Percentiles rank a stretch among this genome's conserved stretches.
Evolutionary conservation across 139 green algal genomes (phyloP).

Genomic region (Asterochloris sp.): DNA sequence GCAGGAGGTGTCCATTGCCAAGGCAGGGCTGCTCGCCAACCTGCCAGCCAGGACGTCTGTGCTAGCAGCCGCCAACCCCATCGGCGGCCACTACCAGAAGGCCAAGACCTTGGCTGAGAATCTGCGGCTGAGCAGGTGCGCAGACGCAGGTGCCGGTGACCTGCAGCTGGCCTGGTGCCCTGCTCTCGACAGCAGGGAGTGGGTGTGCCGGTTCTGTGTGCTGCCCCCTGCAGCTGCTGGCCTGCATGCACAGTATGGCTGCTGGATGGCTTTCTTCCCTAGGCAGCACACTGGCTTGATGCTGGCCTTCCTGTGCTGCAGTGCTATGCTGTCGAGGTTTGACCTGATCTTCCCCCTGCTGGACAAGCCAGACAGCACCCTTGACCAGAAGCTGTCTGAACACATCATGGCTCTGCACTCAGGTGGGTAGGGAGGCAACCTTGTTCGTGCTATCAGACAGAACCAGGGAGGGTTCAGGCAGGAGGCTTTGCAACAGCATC

Average conservation of each 20-base stretch:
- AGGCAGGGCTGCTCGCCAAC: conserved; percentile 84
- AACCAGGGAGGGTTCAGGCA: too few relatives aligned
- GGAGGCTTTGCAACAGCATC: too few relatives aligned
- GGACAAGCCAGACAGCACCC: conserved; percentile 74
- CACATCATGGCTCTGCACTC: conserved; percentile 88
- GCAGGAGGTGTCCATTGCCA: conserved; percentile 80
- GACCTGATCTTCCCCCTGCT: conserved; percentile 93
- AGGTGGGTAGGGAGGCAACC: conserved; percentile 22
- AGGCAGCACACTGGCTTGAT: too few relatives aligned
- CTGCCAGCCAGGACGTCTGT: conserved; percentile 87
- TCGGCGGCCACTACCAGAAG: conserved; percentile 77
- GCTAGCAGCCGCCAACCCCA: conserved; percentile 88
- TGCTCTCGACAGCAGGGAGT: too few relatives aligned
- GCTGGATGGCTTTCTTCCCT: too few relatives aligned
- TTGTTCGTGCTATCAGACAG: too few relatives aligned
- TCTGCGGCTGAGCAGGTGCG: conserved; percentile 54
- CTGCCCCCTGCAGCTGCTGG: too few relatives aligned
- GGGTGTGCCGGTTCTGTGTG: too few relatives aligned
- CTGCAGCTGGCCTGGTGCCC: too few relatives aligned
- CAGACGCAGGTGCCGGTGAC: not conserved
- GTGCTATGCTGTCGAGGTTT: conserved; percentile 84
- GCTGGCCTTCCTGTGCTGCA: too few relatives aligned
- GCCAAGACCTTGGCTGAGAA: conserved; percentile 75
- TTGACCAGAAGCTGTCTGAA: conserved; percentile 76
- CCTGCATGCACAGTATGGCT: too few relatives aligned